Evolutionary conservation across 73 alveolate species (phyloP).

Genomic region (Paramecium sonneborni): DNA sequence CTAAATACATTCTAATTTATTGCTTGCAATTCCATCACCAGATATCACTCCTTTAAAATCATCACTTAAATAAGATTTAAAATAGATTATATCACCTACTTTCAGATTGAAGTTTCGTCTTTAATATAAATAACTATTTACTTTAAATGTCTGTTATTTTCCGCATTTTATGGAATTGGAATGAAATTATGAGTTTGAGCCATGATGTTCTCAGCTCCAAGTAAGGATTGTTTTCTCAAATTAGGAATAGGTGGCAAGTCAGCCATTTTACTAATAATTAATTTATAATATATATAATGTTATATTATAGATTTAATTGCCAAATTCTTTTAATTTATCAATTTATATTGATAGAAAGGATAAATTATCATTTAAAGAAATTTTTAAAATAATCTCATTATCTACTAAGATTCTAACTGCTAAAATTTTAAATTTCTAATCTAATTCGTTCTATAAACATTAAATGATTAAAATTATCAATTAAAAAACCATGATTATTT

Average conservation of each 20-base stretch:
- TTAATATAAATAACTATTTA: background rate
- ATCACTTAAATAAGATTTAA: slow-evolving; percentile 22
- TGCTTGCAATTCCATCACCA: slow-evolving; percentile 65
- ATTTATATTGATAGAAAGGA: background rate
- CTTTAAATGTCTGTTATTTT: background rate
- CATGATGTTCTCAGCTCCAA: background rate
- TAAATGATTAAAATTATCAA: too few species aligned
- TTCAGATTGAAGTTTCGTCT: slow-evolving; percentile 40
- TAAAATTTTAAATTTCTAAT: background rate
- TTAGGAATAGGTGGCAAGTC: slow-evolving; percentile 19
- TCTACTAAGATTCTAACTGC: background rate
- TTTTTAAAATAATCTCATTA: background rate
- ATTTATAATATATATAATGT: background rate
- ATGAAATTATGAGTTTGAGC: background rate
- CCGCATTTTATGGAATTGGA: background rate
- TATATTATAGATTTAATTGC: background rate
- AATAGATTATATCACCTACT: slow-evolving; percentile 30
- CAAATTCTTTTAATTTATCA: background rate
- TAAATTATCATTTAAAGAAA: background rate
- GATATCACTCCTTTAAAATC: slow-evolving; percentile 59
- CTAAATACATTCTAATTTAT: slow-evolving; percentile 57
- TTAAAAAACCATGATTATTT: too few species aligned
- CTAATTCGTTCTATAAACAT: too few species aligned
- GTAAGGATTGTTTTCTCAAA: background rate
- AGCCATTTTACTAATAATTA: background rate